A percentile compares a stretch with the other conserved stretches of the same genome.
Evolutionary conservation across 805 yeast species (phyloP).

Genomic region (Metschnikowia koreensis): DNA sequence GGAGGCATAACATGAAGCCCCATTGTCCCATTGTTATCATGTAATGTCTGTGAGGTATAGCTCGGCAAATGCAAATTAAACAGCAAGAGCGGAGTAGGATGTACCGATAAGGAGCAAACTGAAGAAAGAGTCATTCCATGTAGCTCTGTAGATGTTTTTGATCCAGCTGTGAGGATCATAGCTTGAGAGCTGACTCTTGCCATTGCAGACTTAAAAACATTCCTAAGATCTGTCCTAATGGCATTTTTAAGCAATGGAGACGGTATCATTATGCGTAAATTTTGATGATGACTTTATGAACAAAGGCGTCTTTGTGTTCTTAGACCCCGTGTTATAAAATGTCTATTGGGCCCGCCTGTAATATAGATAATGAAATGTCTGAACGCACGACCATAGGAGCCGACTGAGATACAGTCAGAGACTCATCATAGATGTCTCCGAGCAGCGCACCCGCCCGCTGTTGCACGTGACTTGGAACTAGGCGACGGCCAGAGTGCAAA

Average conservation of each 20-base stretch:
- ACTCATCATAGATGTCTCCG: background rate
- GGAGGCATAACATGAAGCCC: slow-evolving; percentile 81
- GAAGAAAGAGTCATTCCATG: slow-evolving; percentile 88
- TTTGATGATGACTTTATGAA: too few relatives aligned
- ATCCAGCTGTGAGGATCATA: slow-evolving; percentile 40
- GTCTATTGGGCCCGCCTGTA: background rate
- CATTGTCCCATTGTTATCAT: slow-evolving; percentile 47
- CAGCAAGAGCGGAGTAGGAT: slow-evolving; percentile 75
- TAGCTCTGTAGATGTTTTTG: slow-evolving; percentile 18
- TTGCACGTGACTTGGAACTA: background rate
- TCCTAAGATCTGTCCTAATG: background rate
- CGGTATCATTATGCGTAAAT: slow-evolving; percentile 1
- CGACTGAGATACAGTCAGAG: background rate
- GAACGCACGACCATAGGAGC: background rate
- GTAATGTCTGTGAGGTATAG: slow-evolving; percentile 66
- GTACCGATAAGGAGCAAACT: slow-evolving; percentile 74
- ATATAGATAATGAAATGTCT: background rate
- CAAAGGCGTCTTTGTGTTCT: too few relatives aligned
- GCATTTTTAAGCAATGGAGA: slow-evolving; percentile 2
- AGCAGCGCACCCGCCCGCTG: background rate
- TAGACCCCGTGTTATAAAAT: background rate
- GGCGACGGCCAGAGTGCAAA: background rate
- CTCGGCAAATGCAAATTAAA: slow-evolving; percentile 89
- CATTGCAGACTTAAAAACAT: slow-evolving; percentile 32
- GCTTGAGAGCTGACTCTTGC: slow-evolving; percentile 41